Conservation (phyloP, 108 stramenopile genomes). For the Skeletonema grethae region DNA sequence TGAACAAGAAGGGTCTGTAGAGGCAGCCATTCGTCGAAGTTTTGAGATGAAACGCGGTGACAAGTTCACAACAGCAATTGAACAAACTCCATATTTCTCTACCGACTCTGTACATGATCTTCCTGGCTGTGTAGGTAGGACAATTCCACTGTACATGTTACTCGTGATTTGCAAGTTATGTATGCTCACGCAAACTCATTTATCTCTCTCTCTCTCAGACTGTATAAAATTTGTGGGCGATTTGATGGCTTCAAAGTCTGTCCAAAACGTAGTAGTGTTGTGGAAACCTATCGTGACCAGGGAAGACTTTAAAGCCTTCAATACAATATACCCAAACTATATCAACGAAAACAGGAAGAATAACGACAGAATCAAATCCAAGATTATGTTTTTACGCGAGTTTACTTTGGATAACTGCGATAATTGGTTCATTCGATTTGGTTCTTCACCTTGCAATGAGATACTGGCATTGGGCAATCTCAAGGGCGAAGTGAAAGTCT, state of each 20-base stretch:
- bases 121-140: constrained; percentile 61
- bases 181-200: not conserved
- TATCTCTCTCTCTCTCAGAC: constrained; percentile 30
- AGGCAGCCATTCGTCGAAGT: constrained; percentile 17
- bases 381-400: constrained; percentile 42
- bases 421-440: constrained; percentile 77
- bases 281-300: constrained; percentile 71
- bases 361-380: constrained; percentile 20
- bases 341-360: not conserved
- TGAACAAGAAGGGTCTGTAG: constrained; percentile 11
- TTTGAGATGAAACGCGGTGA: constrained; percentile 2
- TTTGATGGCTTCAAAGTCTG: constrained; percentile 78
- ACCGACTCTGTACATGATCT: constrained; percentile 67
- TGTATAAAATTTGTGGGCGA: constrained; percentile 81
- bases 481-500: constrained; percentile 71
- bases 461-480: constrained; percentile 75
- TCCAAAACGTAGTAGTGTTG: constrained; percentile 61
- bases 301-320: constrained; percentile 17
- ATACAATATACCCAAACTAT: constrained; percentile 6
- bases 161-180: not conserved
- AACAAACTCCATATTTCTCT: constrained; percentile 73
- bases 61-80: constrained; percentile 33
- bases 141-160: not conserved
- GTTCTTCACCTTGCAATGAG: constrained; percentile 37
- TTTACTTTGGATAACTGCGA: constrained; percentile 42